Evolutionary conservation across 1,139 yeast species (phyloP).

Genomic region (Candida labiduridarum): DNA sequence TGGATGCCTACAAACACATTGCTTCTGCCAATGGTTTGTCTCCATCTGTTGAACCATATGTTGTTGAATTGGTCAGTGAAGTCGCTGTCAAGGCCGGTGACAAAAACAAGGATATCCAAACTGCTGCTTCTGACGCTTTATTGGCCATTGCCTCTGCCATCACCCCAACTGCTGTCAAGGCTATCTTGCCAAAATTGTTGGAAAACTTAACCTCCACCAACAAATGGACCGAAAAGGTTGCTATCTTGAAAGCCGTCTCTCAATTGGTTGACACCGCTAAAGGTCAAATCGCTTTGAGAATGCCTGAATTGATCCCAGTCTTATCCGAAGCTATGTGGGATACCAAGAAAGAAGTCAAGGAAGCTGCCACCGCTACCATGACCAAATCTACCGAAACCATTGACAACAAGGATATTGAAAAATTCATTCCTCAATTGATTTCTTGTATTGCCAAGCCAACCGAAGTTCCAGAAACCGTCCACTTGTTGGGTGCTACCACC

Average conservation of each 20-base stretch:
- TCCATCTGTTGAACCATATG: slow-evolving; percentile 94
- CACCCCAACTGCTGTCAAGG: slow-evolving; percentile 94
- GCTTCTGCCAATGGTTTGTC: slow-evolving; percentile 78
- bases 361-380: slow-evolving; percentile 94
- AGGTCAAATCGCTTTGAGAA: slow-evolving; percentile 94
- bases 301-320: slow-evolving; percentile 99
- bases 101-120: slow-evolving; percentile 77
- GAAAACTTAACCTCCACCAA: slow-evolving; percentile 68
- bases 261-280: slow-evolving; percentile 93
- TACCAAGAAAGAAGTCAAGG: slow-evolving; percentile 97
- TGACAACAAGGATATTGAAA: slow-evolving; percentile 99
- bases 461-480: slow-evolving; percentile 98
- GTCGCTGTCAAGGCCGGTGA: slow-evolving; percentile 87
- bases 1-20: slow-evolving; percentile 83
- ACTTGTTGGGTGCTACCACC: slow-evolving; percentile 98
- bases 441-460: slow-evolving; percentile 96
- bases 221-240: slow-evolving; percentile 99
- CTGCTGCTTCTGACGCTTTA: slow-evolving; percentile 71
- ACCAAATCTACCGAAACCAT: slow-evolving; percentile 96
- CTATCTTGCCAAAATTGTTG: slow-evolving; percentile 80
- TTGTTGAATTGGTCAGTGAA: slow-evolving; percentile 71
- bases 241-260: slow-evolving; percentile 81
- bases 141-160: slow-evolving; percentile 75
- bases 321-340: slow-evolving; percentile 99
- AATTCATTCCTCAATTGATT: slow-evolving; percentile 97